These are phyloP conservation scores for Knufia petricola DNA, from an alignment of 2,329 filamentous ascomycete species.

Conservation along the genomic window DNA sequence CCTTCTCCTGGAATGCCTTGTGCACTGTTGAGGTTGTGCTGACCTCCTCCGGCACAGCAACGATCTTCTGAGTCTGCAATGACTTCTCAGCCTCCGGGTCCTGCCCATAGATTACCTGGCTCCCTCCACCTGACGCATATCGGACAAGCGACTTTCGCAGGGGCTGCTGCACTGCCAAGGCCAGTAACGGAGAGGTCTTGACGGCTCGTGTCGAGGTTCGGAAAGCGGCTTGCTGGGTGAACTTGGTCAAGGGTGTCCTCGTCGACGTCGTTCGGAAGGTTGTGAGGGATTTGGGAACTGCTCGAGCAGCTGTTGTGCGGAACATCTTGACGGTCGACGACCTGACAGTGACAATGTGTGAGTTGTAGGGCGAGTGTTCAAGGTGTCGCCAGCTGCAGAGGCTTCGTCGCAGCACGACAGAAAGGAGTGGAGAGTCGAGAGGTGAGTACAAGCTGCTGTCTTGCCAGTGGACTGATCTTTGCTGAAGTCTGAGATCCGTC, in stretches of 20 bases:
- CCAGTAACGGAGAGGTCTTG: constrained; percentile 30
- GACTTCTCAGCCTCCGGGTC: constrained; percentile 40
- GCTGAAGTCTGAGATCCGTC: constrained; percentile 1
- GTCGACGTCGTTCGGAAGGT: constrained; percentile 22
- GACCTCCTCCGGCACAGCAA: constrained; percentile 51
- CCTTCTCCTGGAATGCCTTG: constrained; percentile 39
- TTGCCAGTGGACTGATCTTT: neutral
- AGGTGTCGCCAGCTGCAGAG: neutral
- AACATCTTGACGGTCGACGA: constrained; percentile 33
- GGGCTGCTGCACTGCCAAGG: constrained; percentile 37
- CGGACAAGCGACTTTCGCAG: constrained; percentile 41
- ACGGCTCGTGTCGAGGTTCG: constrained; percentile 33
- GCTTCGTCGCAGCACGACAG: neutral
- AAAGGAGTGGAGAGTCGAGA: constrained; percentile 11
- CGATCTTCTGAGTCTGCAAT: constrained; percentile 47
- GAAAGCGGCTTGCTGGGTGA: constrained; percentile 33
- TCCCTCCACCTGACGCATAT: constrained; percentile 30
- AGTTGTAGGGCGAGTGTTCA: neutral
- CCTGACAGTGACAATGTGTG: constrained; percentile 7
- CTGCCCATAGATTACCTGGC: constrained; percentile 10
- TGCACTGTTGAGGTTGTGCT: constrained; percentile 48
- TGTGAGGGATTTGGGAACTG: constrained; percentile 35
- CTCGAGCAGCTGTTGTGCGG: constrained; percentile 37
- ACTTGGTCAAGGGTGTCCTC: constrained; percentile 28
- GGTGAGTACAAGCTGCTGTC: neutral